Percentiles rank a stretch among this genome's conserved stretches.
phyloP scores from a whole-genome alignment of 345 rosid species.

The Euphorbia tirucalli region DNA sequence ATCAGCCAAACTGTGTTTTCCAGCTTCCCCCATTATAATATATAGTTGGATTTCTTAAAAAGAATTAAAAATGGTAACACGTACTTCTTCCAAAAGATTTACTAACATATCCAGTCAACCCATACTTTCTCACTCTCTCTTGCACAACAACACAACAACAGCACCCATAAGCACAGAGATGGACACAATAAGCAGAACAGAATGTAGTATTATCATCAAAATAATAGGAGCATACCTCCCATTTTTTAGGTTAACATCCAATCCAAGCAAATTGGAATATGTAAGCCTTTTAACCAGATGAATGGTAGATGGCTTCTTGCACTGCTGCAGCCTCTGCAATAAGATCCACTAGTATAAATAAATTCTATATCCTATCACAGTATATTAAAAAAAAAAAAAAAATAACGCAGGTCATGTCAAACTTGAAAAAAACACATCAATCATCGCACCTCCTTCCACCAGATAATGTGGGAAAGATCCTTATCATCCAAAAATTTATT shows the following conservation, averaged over 20 bases:
- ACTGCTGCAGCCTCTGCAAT: slow-evolving; percentile 69
- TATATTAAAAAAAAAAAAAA: too few species aligned
- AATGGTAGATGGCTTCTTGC: slow-evolving; percentile 79
- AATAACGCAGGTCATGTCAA: neutral
- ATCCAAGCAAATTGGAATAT: slow-evolving; percentile 72
- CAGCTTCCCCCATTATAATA: neutral
- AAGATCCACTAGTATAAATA: slow-evolving; percentile 2
- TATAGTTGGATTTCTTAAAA: neutral
- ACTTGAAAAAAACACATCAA: slow-evolving; percentile 13
- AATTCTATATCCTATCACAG: neutral
- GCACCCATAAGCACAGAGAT: neutral
- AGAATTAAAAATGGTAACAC: neutral
- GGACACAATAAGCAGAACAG: neutral
- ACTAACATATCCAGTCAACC: neutral
- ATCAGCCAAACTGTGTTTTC: neutral
- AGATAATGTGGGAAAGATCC: slow-evolving; percentile 64
- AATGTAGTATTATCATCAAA: slow-evolving; percentile 1
- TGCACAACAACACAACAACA: neutral
- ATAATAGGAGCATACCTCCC: slow-evolving; percentile 54
- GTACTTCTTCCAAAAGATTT: neutral
- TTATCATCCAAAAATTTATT: slow-evolving; percentile 49
- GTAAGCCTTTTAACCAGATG: slow-evolving; percentile 65
- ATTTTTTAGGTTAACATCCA: slow-evolving; percentile 71
- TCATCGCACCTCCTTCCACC: slow-evolving; percentile 85
- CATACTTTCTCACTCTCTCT: neutral